Conservation (phyloP, 2,329 filamentous ascomycete genomes). For the Sclerotinia borealis region DNA sequence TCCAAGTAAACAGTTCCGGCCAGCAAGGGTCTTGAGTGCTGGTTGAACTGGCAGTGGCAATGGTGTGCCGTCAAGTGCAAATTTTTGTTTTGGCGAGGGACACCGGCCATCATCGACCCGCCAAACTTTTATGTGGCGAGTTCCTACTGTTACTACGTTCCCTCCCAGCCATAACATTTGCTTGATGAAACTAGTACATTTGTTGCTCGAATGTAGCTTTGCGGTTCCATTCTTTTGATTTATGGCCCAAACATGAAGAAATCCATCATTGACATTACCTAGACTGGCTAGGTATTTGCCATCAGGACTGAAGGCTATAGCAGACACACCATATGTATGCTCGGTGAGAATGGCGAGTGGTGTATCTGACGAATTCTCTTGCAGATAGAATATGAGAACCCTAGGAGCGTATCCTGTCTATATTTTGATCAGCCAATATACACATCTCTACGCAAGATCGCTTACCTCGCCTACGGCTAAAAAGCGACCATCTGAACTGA, state of each 20-base stretch:
- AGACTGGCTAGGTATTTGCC: slow-evolving; percentile 82
- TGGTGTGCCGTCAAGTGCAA: slow-evolving; percentile 40
- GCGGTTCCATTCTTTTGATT: slow-evolving; percentile 76
- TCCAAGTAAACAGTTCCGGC: slow-evolving; percentile 82
- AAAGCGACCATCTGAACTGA: slow-evolving; percentile 81
- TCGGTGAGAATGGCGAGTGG: slow-evolving; percentile 83
- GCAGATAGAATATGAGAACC: slow-evolving; percentile 81
- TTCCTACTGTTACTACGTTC: slow-evolving; percentile 77
- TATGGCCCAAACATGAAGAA: slow-evolving; percentile 84
- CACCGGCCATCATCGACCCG: slow-evolving; percentile 62
- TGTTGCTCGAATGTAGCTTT: slow-evolving; percentile 77
- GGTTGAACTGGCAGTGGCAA: slow-evolving; percentile 34
- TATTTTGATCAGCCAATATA: slow-evolving; percentile 27
- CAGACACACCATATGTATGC: slow-evolving; percentile 82
- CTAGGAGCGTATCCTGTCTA: slow-evolving; percentile 85
- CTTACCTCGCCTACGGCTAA: slow-evolving; percentile 80
- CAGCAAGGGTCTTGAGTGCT: slow-evolving; percentile 65
- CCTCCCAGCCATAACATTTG: slow-evolving; percentile 89
- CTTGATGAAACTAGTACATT: slow-evolving; percentile 81
- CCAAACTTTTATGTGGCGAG: slow-evolving; percentile 93
- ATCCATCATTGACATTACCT: slow-evolving; percentile 85
- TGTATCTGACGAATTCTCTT: slow-evolving; percentile 71
- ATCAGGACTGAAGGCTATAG: slow-evolving; percentile 84
- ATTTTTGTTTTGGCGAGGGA: slow-evolving; percentile 59
- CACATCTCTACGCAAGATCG: slow-evolving; percentile 14